phyloP scores from a whole-genome alignment of 1,284 basidiomycete species.

The Papiliotrema nemorosa region DNA sequence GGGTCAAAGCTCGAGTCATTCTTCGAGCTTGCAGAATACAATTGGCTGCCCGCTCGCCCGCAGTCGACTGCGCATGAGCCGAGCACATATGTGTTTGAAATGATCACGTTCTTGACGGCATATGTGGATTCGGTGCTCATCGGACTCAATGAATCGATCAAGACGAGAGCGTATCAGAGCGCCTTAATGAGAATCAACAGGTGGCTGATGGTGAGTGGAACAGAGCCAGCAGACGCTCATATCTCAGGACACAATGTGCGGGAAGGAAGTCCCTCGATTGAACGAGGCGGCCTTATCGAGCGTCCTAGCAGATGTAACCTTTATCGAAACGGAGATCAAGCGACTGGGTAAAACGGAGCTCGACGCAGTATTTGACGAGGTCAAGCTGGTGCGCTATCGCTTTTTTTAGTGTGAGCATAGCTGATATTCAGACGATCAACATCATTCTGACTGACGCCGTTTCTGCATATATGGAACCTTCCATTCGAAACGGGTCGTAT shows the following conservation, averaged over 20 bases:
- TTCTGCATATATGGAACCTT: constrained; percentile 72
- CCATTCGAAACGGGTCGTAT: constrained; percentile 68
- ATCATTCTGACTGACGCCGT: constrained; percentile 71
- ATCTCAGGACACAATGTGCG: constrained; percentile 43
- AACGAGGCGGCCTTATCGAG: constrained; percentile 86
- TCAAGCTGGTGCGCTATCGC: constrained; percentile 64
- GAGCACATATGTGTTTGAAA: constrained; percentile 86
- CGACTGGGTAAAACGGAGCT: constrained; percentile 68
- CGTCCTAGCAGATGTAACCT: constrained; percentile 74
- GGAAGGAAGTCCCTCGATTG: constrained; percentile 64
- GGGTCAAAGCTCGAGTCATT: constrained; percentile 94
- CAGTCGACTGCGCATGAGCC: constrained; percentile 60
- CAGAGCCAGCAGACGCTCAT: constrained; percentile 11
- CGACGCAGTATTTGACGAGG: constrained; percentile 70
- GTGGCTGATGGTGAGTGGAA: constrained; percentile 65
- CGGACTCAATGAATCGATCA: constrained; percentile 67
- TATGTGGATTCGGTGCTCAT: constrained; percentile 91
- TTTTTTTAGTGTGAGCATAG: neutral
- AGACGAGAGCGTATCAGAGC: constrained; percentile 80
- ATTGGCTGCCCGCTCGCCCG: constrained; percentile 68
- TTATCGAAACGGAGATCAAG: constrained; percentile 76
- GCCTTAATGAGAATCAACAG: constrained; percentile 82
- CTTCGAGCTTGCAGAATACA: constrained; percentile 89
- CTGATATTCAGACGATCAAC: constrained; percentile 61
- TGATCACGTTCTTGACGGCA: constrained; percentile 93